phyloP scores from a whole-genome alignment of 352 stramenopile genomes.

The Phytophthora capsici region DNA sequence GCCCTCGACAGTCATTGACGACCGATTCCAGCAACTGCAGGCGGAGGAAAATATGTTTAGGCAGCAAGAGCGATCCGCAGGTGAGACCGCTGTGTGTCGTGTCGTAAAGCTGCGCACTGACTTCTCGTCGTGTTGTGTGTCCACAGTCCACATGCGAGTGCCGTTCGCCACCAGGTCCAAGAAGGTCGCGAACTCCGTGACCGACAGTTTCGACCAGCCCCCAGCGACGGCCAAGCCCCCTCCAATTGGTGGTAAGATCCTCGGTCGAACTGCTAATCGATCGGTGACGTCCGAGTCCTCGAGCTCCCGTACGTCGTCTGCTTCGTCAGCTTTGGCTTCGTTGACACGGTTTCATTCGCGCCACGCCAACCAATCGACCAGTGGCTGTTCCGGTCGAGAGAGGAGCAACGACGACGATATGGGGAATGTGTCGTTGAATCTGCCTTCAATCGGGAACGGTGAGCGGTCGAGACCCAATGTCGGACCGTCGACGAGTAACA shows the following conservation, averaged over 20 bases:
- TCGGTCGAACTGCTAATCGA: conserved; percentile 40
- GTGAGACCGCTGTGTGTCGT: conserved; percentile 15
- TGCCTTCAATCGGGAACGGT: conserved; percentile 23
- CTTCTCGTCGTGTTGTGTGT: conserved; percentile 17
- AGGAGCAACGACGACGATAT: conserved; percentile 24
- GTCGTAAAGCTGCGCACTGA: conserved; percentile 20
- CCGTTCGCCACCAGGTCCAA: conserved; percentile 45
- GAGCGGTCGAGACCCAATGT: conserved; percentile 27
- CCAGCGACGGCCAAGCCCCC: conserved; percentile 21
- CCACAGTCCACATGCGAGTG: conserved; percentile 47
- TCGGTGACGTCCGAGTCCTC: conserved; percentile 29
- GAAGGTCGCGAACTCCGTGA: conserved; percentile 31
- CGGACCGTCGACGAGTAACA: conserved; percentile 21
- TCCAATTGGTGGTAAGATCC: conserved; percentile 39
- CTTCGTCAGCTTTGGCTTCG: conserved; percentile 48
- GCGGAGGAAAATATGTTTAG: conserved; percentile 41
- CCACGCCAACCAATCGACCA: conserved; percentile 40
- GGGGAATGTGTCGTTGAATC: conserved; percentile 22
- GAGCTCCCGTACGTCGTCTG: conserved; percentile 27
- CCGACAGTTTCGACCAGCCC: conserved; percentile 40
- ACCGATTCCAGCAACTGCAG: conserved; percentile 12
- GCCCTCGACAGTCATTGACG: conserved; percentile 8
- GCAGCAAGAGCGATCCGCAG: conserved; percentile 30
- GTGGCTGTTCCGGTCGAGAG: conserved; percentile 25
- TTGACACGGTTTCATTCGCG: conserved; percentile 51